These are phyloP conservation scores for Chalciporus sphaerocephalus DNA, from an alignment of 768 basidiomycete genomes.

Conservation along the genomic window DNA sequence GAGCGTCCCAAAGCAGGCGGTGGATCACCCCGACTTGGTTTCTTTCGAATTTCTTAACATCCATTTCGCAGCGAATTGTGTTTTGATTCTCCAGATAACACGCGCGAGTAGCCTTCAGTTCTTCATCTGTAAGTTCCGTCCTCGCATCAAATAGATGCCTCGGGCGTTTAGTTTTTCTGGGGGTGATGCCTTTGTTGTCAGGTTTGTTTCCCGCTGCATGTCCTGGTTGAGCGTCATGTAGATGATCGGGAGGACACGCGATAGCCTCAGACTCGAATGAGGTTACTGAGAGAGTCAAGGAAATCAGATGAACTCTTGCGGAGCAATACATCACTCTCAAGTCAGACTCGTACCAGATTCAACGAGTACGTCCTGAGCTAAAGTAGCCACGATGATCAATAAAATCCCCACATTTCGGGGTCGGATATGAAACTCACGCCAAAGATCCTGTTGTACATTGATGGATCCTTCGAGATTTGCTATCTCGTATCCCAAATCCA, in stretches of 20 bases:
- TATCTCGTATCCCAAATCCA: slow-evolving; percentile 26
- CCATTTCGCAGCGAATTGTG: slow-evolving; percentile 45
- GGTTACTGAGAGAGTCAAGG: slow-evolving; percentile 2
- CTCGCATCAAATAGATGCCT: slow-evolving; percentile 63
- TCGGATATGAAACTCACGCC: not conserved
- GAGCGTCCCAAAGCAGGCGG: slow-evolving; percentile 64
- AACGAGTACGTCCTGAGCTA: not conserved
- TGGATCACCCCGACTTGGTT: slow-evolving; percentile 50
- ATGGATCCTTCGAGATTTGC: slow-evolving; percentile 1
- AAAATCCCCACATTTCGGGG: not conserved
- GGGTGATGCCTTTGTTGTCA: slow-evolving; percentile 1
- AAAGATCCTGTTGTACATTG: not conserved
- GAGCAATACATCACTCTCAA: not conserved
- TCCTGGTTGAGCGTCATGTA: not conserved
- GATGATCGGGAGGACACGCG: not conserved
- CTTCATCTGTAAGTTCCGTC: slow-evolving; percentile 79
- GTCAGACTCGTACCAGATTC: slow-evolving; percentile 8
- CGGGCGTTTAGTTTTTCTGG: slow-evolving; percentile 45
- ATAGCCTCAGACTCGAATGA: slow-evolving; percentile 4
- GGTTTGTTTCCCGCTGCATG: not conserved
- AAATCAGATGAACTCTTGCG: slow-evolving; percentile 6
- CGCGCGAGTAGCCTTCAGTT: slow-evolving; percentile 67
- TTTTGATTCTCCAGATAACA: slow-evolving; percentile 66
- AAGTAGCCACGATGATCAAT: not conserved
- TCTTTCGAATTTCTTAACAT: slow-evolving; percentile 53